phyloP scores from a whole-genome alignment of 1,139 yeast genomes.

The Hyphopichia khmerensis region DNA sequence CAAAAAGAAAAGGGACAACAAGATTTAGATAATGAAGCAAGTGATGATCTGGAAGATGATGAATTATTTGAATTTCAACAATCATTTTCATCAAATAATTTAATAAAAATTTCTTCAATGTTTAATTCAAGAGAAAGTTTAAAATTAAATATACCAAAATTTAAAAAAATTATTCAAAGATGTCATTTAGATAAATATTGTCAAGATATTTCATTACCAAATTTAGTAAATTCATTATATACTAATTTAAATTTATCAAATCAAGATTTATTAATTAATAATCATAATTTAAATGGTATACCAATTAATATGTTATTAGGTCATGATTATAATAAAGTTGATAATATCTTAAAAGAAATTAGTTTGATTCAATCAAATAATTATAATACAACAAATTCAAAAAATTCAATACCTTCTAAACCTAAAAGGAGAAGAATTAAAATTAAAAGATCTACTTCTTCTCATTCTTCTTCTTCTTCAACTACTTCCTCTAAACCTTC shows the following conservation, averaged over 20 bases:
- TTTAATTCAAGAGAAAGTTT: constrained; percentile 79
- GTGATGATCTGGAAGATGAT: constrained; percentile 5
- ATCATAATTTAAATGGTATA: constrained; percentile 27
- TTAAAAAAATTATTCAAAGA: constrained; percentile 57
- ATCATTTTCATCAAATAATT: constrained; percentile 60
- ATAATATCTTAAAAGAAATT: constrained; percentile 43
- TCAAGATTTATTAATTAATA: constrained; percentile 6
- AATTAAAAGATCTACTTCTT: constrained; percentile 9
- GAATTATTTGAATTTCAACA: constrained; percentile 10
- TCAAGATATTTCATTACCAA: constrained; percentile 33
- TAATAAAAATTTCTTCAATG: constrained; percentile 68
- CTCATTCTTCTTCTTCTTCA: not conserved
- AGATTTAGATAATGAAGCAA: not conserved
- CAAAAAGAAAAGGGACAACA: not conserved
- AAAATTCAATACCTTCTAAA: constrained; percentile 12
- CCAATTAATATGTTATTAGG: constrained; percentile 36
- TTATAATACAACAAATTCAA: constrained; percentile 28
- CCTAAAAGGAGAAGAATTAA: constrained; percentile 53
- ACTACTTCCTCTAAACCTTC: not conserved
- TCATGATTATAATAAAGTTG: constrained; percentile 30
- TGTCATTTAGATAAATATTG: constrained; percentile 45
- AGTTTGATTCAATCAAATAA: constrained; percentile 48
- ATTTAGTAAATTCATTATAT: constrained; percentile 37
- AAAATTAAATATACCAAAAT: constrained; percentile 59
- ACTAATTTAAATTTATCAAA: constrained; percentile 20